phyloP scores from a whole-genome alignment of 2,329 filamentous ascomycete species.

The Alternaria solani region DNA sequence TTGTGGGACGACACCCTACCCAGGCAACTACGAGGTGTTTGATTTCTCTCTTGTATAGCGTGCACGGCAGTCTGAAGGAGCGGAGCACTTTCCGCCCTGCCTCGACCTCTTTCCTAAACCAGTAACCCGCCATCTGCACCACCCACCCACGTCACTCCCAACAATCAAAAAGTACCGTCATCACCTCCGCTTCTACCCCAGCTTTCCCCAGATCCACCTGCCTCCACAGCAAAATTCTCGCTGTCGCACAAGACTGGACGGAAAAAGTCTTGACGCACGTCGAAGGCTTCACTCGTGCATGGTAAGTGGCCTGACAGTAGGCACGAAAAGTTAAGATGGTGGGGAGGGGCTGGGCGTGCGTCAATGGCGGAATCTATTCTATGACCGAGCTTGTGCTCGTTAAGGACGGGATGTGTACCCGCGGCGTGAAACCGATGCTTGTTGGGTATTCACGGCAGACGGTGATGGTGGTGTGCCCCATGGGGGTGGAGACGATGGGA shows the following conservation, averaged over 20 bases:
- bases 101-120: not conserved
- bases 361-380: slow-evolving; percentile 8
- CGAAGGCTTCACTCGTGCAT: slow-evolving; percentile 4
- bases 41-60: too few relatives aligned
- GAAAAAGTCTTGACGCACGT: slow-evolving; percentile 8
- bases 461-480: not conserved
- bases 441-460: slow-evolving; percentile 3
- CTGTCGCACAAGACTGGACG: not conserved
- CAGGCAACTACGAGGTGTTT: too few relatives aligned
- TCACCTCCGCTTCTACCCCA: not conserved
- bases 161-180: not conserved
- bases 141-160: not conserved
- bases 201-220: not conserved
- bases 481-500: slow-evolving; percentile 7
- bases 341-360: slow-evolving; percentile 9
- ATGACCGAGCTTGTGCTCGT: not conserved
- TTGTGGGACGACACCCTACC: too few relatives aligned
- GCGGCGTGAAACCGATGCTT: not conserved
- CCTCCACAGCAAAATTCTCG: not conserved
- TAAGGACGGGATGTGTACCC: not conserved
- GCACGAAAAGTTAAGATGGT: not conserved
- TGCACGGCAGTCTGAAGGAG: not conserved
- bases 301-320: not conserved
- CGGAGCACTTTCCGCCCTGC: not conserved
- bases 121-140: not conserved